These are phyloP conservation scores for Houttuynia cordata DNA, from an alignment of 164 flowering plant genomes.

Conservation along the genomic window DNA sequence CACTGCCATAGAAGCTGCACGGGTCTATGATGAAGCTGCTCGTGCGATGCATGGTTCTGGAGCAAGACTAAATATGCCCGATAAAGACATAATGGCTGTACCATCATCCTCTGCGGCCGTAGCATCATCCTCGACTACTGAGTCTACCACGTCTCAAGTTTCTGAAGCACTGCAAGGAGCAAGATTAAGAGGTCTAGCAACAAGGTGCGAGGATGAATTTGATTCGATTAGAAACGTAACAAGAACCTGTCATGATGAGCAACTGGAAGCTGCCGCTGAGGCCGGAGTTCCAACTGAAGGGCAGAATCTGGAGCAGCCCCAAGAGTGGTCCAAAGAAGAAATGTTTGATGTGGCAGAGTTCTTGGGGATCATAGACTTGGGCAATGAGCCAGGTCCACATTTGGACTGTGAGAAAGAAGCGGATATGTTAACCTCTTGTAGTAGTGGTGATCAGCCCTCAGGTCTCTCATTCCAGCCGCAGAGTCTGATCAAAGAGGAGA, in stretches of 20 bases:
- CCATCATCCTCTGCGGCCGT: too few species aligned
- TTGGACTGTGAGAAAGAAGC: background rate
- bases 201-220: background rate
- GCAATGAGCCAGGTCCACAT: background rate
- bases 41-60: constrained; percentile 34
- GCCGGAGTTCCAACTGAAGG: background rate
- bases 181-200: background rate
- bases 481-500: too few species aligned
- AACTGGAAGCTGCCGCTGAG: background rate
- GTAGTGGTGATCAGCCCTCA: background rate
- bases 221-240: background rate
- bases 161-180: background rate
- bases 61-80: constrained; percentile 39
- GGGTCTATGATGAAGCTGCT: constrained; percentile 53
- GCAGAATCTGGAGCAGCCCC: background rate
- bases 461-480: background rate
- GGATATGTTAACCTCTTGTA: background rate
- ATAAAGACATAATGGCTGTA: background rate
- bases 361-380: constrained; percentile 12
- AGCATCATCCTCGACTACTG: background rate
- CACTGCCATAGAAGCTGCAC: constrained; percentile 40
- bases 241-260: background rate
- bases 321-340: constrained; percentile 19
- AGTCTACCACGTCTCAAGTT: background rate
- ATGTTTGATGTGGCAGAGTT: constrained; percentile 46